Base-by-base conservation (phyloP, 1,284 basidiomycete genomes). In the Cerioporus squamosus region DNA sequence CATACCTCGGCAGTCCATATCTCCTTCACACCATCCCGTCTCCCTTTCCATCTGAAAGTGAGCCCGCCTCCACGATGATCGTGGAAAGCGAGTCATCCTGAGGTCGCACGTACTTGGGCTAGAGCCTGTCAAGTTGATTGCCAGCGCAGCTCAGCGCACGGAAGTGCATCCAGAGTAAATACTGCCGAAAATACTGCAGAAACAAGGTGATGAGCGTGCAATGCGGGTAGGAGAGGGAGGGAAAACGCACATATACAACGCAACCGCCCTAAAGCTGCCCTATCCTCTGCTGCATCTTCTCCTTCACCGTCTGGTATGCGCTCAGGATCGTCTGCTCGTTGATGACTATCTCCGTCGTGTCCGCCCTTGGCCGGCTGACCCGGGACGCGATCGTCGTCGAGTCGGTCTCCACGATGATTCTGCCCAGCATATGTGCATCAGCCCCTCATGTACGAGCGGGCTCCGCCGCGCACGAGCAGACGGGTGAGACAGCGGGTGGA, bases 381-480 rank as follows among this genome's bases (percentile, higher is more conserved):
- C 97, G 82, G 36, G 95, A 95, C 0, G 96, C 95, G 70, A 99
- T 97, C 10, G 96, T 94, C 0, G 93, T 88, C 5, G 95, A 84
- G 75, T 99, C 97, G 1, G 96, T 99, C 76, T 99, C 97, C 47
- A 99, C 90, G 66, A 99, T 97, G 74, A 99, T 93, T 44, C 97
- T 98, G n/a, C n/a, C n/a, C n/a, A 22, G 2, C 38, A 57, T 20
- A 44, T 9, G 42, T 38, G 3, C 20, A 24, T 53, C 10, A 59
- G 24, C 38, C 2, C 15, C 2, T 4, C 14, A 36, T 36, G 33
- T 6, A 17, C 33, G 33, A 36, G 33, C 33, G 1, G 15, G 33
- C 10, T 14, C 3, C 5, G 15, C 33, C 33, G 33, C 15, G 15
- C 15, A 36, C 2, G 29, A 20, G n/a, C 46, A 3, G 3, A 48